Evolutionary conservation across 768 basidiomycete genomes (phyloP).

Genomic region (Boletus speciosus): DNA sequence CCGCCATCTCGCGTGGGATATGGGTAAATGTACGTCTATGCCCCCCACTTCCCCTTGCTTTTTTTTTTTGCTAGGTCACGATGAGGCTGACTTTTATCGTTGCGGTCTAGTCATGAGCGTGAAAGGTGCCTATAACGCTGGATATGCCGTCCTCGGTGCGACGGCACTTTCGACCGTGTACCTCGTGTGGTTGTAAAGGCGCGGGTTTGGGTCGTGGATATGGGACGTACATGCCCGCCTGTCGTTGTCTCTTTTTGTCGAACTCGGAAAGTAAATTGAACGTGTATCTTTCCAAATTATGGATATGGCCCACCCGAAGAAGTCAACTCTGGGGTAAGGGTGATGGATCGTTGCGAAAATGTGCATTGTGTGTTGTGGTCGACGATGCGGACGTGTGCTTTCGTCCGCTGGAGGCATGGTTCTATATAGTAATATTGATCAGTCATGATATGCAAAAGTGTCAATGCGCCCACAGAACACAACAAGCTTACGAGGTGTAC

Average conservation of each 20-base stretch:
- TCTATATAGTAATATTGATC: neutral
- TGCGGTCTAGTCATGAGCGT: slow-evolving; percentile 62
- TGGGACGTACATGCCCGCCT: neutral
- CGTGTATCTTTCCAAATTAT: neutral
- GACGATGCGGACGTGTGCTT: too few species aligned
- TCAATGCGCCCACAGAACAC: neutral
- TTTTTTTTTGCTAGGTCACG: neutral
- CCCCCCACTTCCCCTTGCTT: too few species aligned
- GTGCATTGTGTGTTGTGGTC: too few species aligned
- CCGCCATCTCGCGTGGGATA: slow-evolving; percentile 89
- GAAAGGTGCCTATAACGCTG: slow-evolving; percentile 75
- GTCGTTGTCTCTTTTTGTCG: neutral
- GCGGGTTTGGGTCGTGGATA: slow-evolving; percentile 17
- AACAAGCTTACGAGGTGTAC: neutral
- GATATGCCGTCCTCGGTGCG: slow-evolving; percentile 80
- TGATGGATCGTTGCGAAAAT: too few species aligned
- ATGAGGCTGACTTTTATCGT: neutral
- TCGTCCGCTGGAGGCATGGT: neutral
- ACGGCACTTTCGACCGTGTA: slow-evolving; percentile 72
- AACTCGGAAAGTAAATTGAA: neutral
- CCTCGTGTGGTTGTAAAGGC: slow-evolving; percentile 37
- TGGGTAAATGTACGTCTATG: slow-evolving; percentile 70
- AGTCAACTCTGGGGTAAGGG: too few species aligned
- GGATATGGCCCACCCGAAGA: too few species aligned
- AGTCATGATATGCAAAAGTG: neutral